Evolutionary conservation across 495 filamentous ascomycete genomes (phyloP), one percentile per base, ranked within the genome.

Genomic region (Lepidopterella palustris): DNA sequence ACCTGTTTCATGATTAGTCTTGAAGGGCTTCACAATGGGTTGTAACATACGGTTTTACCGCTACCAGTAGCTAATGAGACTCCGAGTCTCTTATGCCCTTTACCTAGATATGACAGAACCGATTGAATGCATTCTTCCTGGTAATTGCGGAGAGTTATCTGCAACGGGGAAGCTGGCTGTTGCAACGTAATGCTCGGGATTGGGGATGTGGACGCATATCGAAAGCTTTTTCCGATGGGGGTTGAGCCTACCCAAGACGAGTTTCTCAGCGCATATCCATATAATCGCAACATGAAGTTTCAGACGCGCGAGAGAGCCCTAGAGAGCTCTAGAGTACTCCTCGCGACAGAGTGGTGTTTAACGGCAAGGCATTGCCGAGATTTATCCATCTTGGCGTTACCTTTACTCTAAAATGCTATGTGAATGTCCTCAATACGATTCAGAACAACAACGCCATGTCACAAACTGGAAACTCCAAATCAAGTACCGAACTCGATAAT

Each of bases 21-120:
- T 5, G 47, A 27, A 23, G 53, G 13, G 8, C 15, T 4, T 32
- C 20, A 31, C 28, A 39, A 28, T 54, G 25, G 18, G 24, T 5
- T 24, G 13, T 40, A 21, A 63, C 77, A 42, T 74, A 90, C 90
- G 3, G 93, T 98, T 71, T 99, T 99, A 3, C 93, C 93, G 59
- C 87, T 80, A 0, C 93, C 93, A 4, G 93, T 97, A 9, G 93
- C 93, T 47, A 99, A 69, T 0, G 93, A 97, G 4, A 99, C 79
- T 0, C 90, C 95, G 6, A 97, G 73, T 9, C 93, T 82, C 61
- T 86, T 87, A 65, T 92, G 83, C 3, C 93, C 95, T 25, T 83
- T 70, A 5, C 82, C 71, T 2, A 97, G 66, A 55, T 90, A 80
- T 1, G 77, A 71, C 13, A 97, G 73, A 9, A 99, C 88, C 0